These are phyloP conservation scores for Yamadazyma tumulicola DNA, from an alignment of 805 yeast genomes.

Conservation along the genomic window DNA sequence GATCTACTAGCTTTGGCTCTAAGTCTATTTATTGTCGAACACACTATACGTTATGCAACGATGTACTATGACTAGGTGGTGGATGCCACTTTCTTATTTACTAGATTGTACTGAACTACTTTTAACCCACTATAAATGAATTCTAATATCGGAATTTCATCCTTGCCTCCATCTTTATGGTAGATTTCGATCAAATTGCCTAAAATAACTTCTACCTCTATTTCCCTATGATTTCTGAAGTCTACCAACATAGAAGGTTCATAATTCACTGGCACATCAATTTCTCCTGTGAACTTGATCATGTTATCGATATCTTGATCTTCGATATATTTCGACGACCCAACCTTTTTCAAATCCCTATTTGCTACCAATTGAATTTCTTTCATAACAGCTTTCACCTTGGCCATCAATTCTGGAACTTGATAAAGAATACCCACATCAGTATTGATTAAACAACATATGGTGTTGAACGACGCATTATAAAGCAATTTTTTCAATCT, in stretches of 20 bases:
- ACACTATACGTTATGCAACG: too few relatives aligned
- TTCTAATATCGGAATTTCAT: conserved; percentile 47
- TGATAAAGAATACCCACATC: conserved; percentile 39
- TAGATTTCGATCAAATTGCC: conserved; percentile 40
- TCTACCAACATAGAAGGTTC: conserved; percentile 43
- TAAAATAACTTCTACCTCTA: conserved; percentile 36
- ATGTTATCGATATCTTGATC: conserved; percentile 29
- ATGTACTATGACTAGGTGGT: too few relatives aligned
- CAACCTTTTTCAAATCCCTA: conserved; percentile 17
- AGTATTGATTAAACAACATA: conserved; percentile 27
- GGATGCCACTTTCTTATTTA: too few relatives aligned
- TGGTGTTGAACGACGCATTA: conserved; percentile 64
- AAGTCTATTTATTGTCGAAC: too few relatives aligned
- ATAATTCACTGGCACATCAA: conserved; percentile 43
- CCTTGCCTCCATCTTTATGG: conserved; percentile 34
- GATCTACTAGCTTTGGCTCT: too few relatives aligned
- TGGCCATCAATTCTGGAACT: conserved; percentile 16
- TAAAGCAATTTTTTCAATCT: conserved; percentile 70
- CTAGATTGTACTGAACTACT: conserved; percentile 49
- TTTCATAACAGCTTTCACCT: conserved; percentile 19
- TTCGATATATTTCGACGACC: conserved; percentile 12
- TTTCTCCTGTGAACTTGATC: conserved; percentile 48
- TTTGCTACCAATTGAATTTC: conserved; percentile 20
- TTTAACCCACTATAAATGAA: conserved; percentile 56
- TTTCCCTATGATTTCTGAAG: conserved; percentile 29